phyloP scores from a whole-genome alignment of 768 basidiomycete genomes.

The Mycena floridula region DNA sequence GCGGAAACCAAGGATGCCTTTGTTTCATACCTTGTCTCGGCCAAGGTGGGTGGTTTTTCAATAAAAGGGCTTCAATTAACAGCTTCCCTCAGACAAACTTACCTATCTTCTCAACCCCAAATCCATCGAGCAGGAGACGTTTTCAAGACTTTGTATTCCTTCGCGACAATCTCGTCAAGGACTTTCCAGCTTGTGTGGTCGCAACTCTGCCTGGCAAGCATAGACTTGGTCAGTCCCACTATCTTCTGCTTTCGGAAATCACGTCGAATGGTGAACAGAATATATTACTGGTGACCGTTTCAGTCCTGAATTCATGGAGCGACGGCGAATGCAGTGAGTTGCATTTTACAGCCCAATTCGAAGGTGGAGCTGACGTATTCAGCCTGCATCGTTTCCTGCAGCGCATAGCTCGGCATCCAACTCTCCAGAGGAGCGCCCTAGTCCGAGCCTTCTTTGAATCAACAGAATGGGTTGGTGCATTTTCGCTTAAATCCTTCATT shows the following conservation, averaged over 20 bases:
- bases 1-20: slow-evolving; percentile 97
- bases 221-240: slow-evolving; percentile 68
- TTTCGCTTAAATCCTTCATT: background rate
- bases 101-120: slow-evolving; percentile 72
- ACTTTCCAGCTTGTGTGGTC: slow-evolving; percentile 98
- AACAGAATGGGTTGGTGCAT: slow-evolving; percentile 86
- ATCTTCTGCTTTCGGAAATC: background rate
- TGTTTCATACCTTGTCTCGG: slow-evolving; percentile 88
- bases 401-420: slow-evolving; percentile 89
- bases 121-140: slow-evolving; percentile 74
- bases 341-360: slow-evolving; percentile 4
- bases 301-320: slow-evolving; percentile 95
- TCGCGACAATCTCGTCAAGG: slow-evolving; percentile 77
- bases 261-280: slow-evolving; percentile 41
- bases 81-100: slow-evolving; percentile 77
- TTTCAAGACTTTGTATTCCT: slow-evolving; percentile 98
- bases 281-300: slow-evolving; percentile 98
- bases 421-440: slow-evolving; percentile 83
- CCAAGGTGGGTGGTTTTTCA: slow-evolving; percentile 45
- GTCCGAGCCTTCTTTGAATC: slow-evolving; percentile 95
- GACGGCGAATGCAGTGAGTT: slow-evolving; percentile 78
- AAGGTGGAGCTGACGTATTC: background rate
- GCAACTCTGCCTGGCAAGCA: slow-evolving; percentile 97
- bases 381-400: slow-evolving; percentile 92
- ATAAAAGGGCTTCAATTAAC: slow-evolving; percentile 1